phyloP scores from a whole-genome alignment of 2,329 filamentous ascomycete genomes.

The Sporothrix pallida region DNA sequence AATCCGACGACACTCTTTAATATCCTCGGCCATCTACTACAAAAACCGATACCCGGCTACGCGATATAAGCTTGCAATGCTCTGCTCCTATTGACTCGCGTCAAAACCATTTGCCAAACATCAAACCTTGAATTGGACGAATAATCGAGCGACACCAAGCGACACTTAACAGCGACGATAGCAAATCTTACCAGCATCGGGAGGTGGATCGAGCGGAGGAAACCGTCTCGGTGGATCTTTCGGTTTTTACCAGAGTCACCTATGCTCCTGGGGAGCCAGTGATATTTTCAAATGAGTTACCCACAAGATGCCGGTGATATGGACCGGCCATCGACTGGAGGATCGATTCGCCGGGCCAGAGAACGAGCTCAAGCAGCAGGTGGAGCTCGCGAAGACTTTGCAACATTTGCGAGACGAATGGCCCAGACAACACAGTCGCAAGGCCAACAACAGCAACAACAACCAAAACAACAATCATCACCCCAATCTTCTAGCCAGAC shows the following conservation, averaged over 20 bases:
- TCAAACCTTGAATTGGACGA: neutral
- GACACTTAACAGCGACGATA: neutral
- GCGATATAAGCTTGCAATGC: slow-evolving; percentile 11
- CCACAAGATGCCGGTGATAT: slow-evolving; percentile 60
- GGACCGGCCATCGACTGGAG: slow-evolving; percentile 53
- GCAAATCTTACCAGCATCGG: neutral
- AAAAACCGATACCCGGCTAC: slow-evolving; percentile 20
- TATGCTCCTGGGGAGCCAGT: slow-evolving; percentile 38
- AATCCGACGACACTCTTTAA: slow-evolving; percentile 1
- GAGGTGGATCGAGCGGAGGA: slow-evolving; percentile 32
- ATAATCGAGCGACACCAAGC: neutral
- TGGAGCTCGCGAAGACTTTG: slow-evolving; percentile 43
- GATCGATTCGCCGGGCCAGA: slow-evolving; percentile 61
- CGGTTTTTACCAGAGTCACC: neutral
- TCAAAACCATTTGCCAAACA: neutral
- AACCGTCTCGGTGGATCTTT: slow-evolving; percentile 33
- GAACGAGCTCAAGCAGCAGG: slow-evolving; percentile 57
- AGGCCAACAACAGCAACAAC: slow-evolving; percentile 35
- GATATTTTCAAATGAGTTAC: slow-evolving; percentile 59
- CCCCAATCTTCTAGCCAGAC: neutral
- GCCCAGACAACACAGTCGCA: slow-evolving; percentile 35
- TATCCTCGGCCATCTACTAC: slow-evolving; percentile 9
- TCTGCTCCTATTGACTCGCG: neutral
- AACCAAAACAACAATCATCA: slow-evolving; percentile 36
- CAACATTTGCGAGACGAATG: slow-evolving; percentile 40